These are phyloP conservation scores for Phytopythium chamaehyphon DNA, from an alignment of 352 stramenopile genomes.

Conservation along the genomic window DNA sequence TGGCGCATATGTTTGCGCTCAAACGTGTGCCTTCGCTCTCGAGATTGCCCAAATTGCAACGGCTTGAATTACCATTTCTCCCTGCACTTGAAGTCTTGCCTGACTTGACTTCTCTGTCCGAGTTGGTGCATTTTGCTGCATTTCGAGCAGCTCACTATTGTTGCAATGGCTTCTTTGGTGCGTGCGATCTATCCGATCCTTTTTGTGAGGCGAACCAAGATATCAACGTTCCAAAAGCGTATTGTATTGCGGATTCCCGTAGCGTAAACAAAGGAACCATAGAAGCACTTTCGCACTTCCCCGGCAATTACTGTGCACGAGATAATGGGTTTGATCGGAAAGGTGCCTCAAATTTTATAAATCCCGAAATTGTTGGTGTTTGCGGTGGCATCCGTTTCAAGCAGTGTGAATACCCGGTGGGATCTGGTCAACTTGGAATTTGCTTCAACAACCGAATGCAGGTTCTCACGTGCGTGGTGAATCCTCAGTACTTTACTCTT, in stretches of 20 bases:
- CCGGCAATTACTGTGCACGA: slow-evolving; percentile 8
- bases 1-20: slow-evolving; percentile 17
- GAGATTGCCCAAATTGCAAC: slow-evolving; percentile 7
- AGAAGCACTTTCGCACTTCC: slow-evolving; percentile 14
- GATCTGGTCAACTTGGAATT: slow-evolving; percentile 9
- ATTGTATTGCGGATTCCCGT: slow-evolving; percentile 6
- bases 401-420: slow-evolving; percentile 10
- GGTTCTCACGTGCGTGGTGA: slow-evolving; percentile 9
- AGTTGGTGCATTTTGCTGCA: slow-evolving; percentile 12
- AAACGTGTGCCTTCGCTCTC: slow-evolving; percentile 14
- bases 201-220: slow-evolving; percentile 15
- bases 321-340: slow-evolving; percentile 3
- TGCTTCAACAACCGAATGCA: slow-evolving; percentile 18
- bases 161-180: slow-evolving; percentile 30
- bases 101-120: slow-evolving; percentile 11
- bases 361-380: slow-evolving; percentile 13
- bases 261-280: slow-evolving; percentile 2
- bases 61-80: slow-evolving; percentile 11
- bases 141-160: slow-evolving; percentile 9
- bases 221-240: slow-evolving; percentile 5
- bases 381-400: slow-evolving; percentile 16
- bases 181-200: slow-evolving; percentile 19
- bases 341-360: slow-evolving; percentile 7
- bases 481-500: slow-evolving; percentile 4
- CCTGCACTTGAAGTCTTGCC: slow-evolving; percentile 10